These are phyloP conservation scores for Zymoseptoria ardabiliae DNA, from an alignment of 2,329 filamentous ascomycete species.

Conservation along the genomic window DNA sequence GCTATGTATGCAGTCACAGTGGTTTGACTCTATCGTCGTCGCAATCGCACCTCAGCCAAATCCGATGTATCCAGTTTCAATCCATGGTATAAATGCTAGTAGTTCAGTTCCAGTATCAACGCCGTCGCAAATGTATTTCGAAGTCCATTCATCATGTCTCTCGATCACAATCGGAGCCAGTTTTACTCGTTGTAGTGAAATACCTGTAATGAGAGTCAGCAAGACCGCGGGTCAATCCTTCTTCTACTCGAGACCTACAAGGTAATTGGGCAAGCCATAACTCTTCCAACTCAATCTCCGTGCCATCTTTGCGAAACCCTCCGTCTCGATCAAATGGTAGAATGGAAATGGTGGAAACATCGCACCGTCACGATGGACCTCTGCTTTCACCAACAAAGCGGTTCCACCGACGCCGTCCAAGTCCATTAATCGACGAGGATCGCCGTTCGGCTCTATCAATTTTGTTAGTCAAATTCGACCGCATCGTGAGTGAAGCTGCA, in stretches of 20 bases:
- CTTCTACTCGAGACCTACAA: conserved; percentile 53
- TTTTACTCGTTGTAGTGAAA: conserved; percentile 17
- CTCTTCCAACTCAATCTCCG: conserved; percentile 76
- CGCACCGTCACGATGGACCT: conserved; percentile 92
- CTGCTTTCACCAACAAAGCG: conserved; percentile 85
- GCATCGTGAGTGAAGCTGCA: neutral
- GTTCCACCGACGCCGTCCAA: conserved; percentile 93
- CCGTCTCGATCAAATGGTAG: conserved; percentile 94
- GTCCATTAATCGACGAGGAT: conserved; percentile 42
- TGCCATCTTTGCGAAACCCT: conserved; percentile 97
- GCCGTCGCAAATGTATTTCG: neutral
- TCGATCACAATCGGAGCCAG: neutral
- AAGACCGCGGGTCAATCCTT: neutral
- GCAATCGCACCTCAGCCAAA: neutral
- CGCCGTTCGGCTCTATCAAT: conserved; percentile 23
- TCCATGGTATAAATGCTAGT: neutral
- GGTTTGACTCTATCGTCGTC: too few species aligned
- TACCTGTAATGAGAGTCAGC: conserved; percentile 4
- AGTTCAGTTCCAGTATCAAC: neutral
- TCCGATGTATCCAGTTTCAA: neutral
- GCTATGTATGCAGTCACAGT: too few species aligned
- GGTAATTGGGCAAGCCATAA: conserved; percentile 91
- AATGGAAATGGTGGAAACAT: conserved; percentile 98
- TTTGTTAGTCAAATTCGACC: neutral
- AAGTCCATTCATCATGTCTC: neutral